Evolutionary conservation across 2,329 filamentous ascomycete genomes (phyloP), one percentile per base, ranked within the genome.

Genomic region (Curvularia verruculosa): DNA sequence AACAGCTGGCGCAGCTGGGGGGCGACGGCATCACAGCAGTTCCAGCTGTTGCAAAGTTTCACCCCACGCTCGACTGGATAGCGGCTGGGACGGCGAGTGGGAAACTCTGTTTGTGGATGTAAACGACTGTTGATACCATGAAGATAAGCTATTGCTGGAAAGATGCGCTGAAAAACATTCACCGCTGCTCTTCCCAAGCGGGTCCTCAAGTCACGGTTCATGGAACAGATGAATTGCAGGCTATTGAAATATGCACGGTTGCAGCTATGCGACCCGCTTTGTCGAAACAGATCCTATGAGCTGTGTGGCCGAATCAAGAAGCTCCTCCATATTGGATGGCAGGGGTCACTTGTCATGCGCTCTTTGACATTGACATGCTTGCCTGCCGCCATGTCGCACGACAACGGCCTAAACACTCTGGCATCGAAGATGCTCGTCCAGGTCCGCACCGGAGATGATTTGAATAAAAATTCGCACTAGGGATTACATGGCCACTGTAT

Each of bases 21-120:
- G 92, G 92, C 0, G 92, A 96, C 0, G 91, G 89, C 0, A 96
- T 99, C 66, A 96, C 92, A 0, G 95, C 95, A 6, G 95, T 99
- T 3, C 95, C 95, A 2, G 91, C 95, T 0, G 95, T 96, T 0
- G 90, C 92, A 0, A 90, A 93, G 48, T 95, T 98, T 67, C 95
- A 99, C 75, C 90, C 91, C 0, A 90, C 85, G 0, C 82, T 87
- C 75, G 89, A 97, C 71, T 99, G 95, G 95, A 89, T 99, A 34
- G 93, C 90, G 0, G 94, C 90, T 2, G 95, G 92, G 0, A 98
- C 90, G 0, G 92, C 90, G 0, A 96, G 91, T 71, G 95, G 95
- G 2, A 98, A 98, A 78, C 77, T 98, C 24, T 96, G 90, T 75
- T 78, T 99, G 34, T 99, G 94, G 92, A 89, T 89, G 83, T 96